Conservation (phyloP, 2,329 filamentous ascomycete genomes). For the Dactylonectria estremocensis region DNA sequence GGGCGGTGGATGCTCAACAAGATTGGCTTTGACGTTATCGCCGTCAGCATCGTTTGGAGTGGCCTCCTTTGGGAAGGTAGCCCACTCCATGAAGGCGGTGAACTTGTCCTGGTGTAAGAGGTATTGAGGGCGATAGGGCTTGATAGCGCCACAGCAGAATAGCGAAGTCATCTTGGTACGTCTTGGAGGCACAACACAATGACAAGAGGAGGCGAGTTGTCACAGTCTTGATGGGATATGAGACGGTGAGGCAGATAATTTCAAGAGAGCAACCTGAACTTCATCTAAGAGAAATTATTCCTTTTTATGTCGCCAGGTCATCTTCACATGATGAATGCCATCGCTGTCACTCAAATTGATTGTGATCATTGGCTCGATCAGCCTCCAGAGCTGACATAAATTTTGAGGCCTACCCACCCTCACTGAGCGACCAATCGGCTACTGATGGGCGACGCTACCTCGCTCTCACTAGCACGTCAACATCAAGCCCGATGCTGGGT, state of each 20-base stretch:
- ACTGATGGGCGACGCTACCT: not conserved
- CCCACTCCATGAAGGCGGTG: conserved; percentile 22
- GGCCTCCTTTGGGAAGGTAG: not conserved
- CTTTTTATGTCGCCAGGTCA: not conserved
- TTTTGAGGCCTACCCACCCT: not conserved
- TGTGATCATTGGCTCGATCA: not conserved
- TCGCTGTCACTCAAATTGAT: not conserved
- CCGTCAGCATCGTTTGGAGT: not conserved
- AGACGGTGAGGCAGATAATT: not conserved
- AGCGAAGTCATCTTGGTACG: conserved; percentile 17
- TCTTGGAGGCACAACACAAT: not conserved
- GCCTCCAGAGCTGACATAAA: not conserved
- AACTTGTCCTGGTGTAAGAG: conserved; percentile 27
- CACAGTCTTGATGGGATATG: not conserved
- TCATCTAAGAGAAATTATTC: not conserved
- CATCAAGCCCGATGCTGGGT: not conserved
- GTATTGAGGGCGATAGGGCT: conserved; percentile 19
- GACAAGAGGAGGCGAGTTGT: not conserved
- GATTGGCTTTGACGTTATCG: not conserved
- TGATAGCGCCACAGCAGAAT: conserved; percentile 20
- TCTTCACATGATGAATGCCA: not conserved
- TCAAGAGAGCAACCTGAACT: not conserved
- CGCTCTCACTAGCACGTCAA: not conserved
- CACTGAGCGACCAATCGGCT: not conserved
- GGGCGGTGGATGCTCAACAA: not conserved